Evolutionary conservation across 805 yeast species (phyloP).

Genomic region (Jamesozyma jinghongensis): DNA sequence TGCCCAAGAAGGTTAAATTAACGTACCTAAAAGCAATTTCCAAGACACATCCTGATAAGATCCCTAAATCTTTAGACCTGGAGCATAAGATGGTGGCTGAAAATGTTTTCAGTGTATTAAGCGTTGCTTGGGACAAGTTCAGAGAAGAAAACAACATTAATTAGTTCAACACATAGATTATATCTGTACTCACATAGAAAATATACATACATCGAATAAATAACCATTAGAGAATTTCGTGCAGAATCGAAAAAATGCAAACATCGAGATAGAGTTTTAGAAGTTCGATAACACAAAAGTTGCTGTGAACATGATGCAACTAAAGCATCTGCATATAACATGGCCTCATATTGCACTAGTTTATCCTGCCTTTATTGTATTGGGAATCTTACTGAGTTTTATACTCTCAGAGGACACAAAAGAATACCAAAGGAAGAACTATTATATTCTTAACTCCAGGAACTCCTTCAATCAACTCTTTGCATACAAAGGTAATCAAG

Average conservation of each 20-base stretch:
- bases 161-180: not conserved
- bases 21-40: slow-evolving; percentile 85
- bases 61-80: slow-evolving; percentile 42
- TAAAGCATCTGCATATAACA: not conserved
- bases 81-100: slow-evolving; percentile 81
- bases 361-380: slow-evolving; percentile 3
- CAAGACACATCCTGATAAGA: slow-evolving; percentile 81
- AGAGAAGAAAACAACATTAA: slow-evolving; percentile 46
- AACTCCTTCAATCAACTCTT: slow-evolving; percentile 28
- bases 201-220: not conserved
- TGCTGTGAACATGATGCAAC: too few species aligned
- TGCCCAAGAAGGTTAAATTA: slow-evolving; percentile 83
- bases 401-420: slow-evolving; percentile 14
- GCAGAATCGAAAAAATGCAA: too few species aligned
- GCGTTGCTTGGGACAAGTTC: slow-evolving; percentile 84
- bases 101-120: slow-evolving; percentile 71
- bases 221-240: not conserved
- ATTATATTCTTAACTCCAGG: slow-evolving; percentile 20
- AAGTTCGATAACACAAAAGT: too few species aligned
- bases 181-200: not conserved
- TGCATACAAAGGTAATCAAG: slow-evolving; percentile 30
- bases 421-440: slow-evolving; percentile 11
- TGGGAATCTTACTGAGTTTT: slow-evolving; percentile 15
- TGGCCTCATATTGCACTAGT: slow-evolving; percentile 1
- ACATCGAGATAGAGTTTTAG: too few species aligned